Evolutionary conservation across 2,329 filamentous ascomycete species (phyloP), one percentile per base, ranked within the genome.

Genomic region (Bimuria novae-zelandiae): DNA sequence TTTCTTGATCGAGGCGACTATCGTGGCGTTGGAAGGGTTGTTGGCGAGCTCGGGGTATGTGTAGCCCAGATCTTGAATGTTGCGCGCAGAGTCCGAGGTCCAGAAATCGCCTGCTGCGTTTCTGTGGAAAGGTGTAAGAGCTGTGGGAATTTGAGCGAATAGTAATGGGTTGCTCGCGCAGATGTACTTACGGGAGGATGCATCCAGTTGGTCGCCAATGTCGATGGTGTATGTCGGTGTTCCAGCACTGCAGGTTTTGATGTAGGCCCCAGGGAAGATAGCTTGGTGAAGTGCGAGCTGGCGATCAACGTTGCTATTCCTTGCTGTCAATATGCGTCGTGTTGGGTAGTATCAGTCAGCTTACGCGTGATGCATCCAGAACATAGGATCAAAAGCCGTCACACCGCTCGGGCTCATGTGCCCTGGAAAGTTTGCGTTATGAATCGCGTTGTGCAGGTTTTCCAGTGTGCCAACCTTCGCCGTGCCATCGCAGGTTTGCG

Each of bases 201-300:
- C 73, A 53, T 82, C 77, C 56, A 86, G 79, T 0, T 29, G 21
- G 5, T 55, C 55, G 1, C 39, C 49, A 4, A 16, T 40, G 7
- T 75, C 59, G 54, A 83, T 81, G 1, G 61, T 64, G 23, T 46
- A 62, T 21, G 61, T 62, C 3, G 53, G 51, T 11, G 52, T 55
- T 3, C 40, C 35, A 25, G 57, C 42, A 4, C 7, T 44, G 49
- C 56, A 60, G 0, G 85, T 79, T 21, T 78, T 73, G 7, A 90
- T 80, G 75, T 85, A 92, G 14, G 82, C 82, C 16, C 83, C 76
- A 0, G 88, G 87, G 56, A 92, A 82, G 11, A 92, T 71, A 1
- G 81, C 77, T 74, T 92, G 89, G 87, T 87, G 92, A 59, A 93
- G 80, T 37, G 89, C 84, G 72, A 92, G 89, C 16, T 59, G 51